phyloP scores from a whole-genome alignment of 352 stramenopile species.

The Elongisporangium undulatum region DNA sequence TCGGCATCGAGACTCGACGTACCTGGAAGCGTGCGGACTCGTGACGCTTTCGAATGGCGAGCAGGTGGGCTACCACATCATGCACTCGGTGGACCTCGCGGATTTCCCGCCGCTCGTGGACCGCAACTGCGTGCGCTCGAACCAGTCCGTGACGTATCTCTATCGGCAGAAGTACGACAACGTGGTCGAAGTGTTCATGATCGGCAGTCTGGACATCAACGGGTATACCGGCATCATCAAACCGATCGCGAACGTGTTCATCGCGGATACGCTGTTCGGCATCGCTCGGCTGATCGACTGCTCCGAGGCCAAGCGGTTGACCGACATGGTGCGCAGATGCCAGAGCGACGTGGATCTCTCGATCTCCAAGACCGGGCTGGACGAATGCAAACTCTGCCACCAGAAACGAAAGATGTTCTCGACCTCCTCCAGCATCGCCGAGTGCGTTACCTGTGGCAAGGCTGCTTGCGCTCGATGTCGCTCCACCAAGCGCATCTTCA shows the following conservation, averaged over 20 bases:
- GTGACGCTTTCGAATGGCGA: conserved; percentile 7
- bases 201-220: conserved; percentile 41
- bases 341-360: conserved; percentile 2
- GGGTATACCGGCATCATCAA: conserved; percentile 23
- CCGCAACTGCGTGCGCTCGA: conserved; percentile 51
- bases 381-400: no score
- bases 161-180: conserved; percentile 47
- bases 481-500: conserved; percentile 37
- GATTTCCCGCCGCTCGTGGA: conserved; percentile 22
- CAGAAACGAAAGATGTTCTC: not conserved
- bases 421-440: not conserved
- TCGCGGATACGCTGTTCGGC: conserved; percentile 25
- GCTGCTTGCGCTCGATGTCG: conserved; percentile 35
- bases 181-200: conserved; percentile 57
- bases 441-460: conserved; percentile 13
- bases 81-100: conserved; percentile 12
- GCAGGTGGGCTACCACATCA: conserved; percentile 11
- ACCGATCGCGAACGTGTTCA: conserved; percentile 37
- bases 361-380: not conserved
- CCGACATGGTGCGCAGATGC: conserved; percentile 26
- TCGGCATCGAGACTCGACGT: not conserved
- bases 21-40: conserved; percentile 18
- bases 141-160: conserved; percentile 49
- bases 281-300: conserved; percentile 28
- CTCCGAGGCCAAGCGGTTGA: conserved; percentile 42